phyloP scores from a whole-genome alignment of 2,329 filamentous ascomycete genomes.

The Coniochaeta sp. region DNA sequence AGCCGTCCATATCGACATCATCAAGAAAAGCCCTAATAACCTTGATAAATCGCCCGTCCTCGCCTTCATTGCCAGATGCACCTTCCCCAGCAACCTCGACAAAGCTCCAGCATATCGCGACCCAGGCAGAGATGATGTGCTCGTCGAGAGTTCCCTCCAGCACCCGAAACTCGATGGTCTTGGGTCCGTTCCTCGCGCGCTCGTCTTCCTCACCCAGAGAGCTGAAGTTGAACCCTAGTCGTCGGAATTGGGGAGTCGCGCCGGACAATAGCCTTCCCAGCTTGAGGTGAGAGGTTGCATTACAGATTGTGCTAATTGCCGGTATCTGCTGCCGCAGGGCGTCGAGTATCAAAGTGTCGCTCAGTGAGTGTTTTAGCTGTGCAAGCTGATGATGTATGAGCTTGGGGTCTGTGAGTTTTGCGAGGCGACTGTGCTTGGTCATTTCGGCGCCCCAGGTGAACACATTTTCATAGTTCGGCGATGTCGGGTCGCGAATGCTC shows the following conservation, averaged over 20 bases:
- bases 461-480: conserved; percentile 26
- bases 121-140: conserved; percentile 23
- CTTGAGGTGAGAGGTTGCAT: conserved; percentile 15
- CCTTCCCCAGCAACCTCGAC: conserved; percentile 15
- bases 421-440: conserved; percentile 23
- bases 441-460: conserved; percentile 30
- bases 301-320: conserved; percentile 25
- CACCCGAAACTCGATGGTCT: conserved; percentile 30
- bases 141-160: conserved; percentile 25
- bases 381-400: background rate
- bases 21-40: conserved; percentile 5
- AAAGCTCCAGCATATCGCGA: conserved; percentile 23
- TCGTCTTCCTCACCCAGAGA: conserved; percentile 28
- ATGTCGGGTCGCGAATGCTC: conserved; percentile 25
- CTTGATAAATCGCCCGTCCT: conserved; percentile 7
- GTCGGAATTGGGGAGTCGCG: conserved; percentile 20
- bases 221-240: conserved; percentile 33
- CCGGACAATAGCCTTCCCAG: conserved; percentile 28
- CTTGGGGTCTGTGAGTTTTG: conserved; percentile 5
- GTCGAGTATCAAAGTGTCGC: conserved; percentile 11
- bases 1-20: background rate
- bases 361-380: conserved; percentile 3
- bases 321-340: conserved; percentile 12
- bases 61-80: background rate
- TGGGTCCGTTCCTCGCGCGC: conserved; percentile 21